Percentiles rank a stretch among this genome's conserved stretches.
Conservation (phyloP, 192 early-diverging fungal genomes). For the Coemansia sp. region DNA sequence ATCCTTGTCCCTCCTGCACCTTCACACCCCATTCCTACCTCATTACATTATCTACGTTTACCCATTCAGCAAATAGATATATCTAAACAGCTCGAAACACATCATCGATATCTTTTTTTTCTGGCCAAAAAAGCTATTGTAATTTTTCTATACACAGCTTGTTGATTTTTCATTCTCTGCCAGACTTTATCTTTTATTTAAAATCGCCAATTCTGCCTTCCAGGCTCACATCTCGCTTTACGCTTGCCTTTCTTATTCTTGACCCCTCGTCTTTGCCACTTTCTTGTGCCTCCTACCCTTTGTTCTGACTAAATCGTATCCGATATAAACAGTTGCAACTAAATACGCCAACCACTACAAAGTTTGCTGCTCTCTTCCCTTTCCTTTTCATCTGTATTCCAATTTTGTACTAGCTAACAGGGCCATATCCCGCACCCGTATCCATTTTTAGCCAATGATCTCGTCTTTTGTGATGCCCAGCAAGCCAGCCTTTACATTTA, state of each 20-base stretch:
- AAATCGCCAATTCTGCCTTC: constrained; percentile 5
- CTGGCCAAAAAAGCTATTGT: too few relatives aligned
- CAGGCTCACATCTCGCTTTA: not conserved
- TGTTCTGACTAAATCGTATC: constrained; percentile 3
- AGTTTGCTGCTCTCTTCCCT: too few relatives aligned
- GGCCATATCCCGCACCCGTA: not conserved
- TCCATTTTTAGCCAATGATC: constrained; percentile 6
- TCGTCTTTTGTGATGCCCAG: constrained; percentile 1
- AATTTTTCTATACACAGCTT: too few relatives aligned
- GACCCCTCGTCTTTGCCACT: not conserved
- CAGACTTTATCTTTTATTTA: not conserved
- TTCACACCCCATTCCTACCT: too few relatives aligned
- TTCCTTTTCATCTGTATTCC: not conserved
- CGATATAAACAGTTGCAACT: not conserved
- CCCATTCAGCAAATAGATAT: too few relatives aligned
- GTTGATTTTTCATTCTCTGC: not conserved
- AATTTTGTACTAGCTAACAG: not conserved
- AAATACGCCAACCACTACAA: not conserved
- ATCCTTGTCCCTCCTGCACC: too few relatives aligned
- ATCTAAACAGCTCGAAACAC: too few relatives aligned
- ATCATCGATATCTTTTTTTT: too few relatives aligned
- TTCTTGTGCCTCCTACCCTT: not conserved
- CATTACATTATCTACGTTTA: too few relatives aligned
- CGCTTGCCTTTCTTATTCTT: not conserved
- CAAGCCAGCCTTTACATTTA: not conserved